phyloP scores from a whole-genome alignment of 805 yeast species.

The Yamadazyma philogaea region DNA sequence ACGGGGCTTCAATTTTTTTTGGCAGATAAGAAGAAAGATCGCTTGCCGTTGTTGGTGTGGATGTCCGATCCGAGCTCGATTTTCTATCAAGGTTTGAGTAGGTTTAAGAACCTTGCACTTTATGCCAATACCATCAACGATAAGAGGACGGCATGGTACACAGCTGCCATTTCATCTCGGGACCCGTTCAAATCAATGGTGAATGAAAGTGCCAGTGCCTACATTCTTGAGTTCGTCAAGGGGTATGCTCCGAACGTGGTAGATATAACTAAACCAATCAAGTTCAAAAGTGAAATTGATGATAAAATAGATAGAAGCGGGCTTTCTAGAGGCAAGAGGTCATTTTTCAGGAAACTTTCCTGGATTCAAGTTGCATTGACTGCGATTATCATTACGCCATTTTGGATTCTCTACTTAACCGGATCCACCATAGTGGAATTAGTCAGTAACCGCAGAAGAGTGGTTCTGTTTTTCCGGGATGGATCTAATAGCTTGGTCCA shows the following conservation, averaged over 20 bases:
- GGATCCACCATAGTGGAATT: conserved; percentile 39
- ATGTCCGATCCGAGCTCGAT: conserved; percentile 64
- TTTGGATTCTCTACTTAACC: conserved; percentile 60
- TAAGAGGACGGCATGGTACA: conserved; percentile 79
- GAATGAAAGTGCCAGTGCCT: conserved; percentile 32
- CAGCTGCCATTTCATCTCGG: conserved; percentile 61
- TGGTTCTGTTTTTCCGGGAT: conserved; percentile 25
- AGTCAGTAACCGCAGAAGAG: conserved; percentile 26
- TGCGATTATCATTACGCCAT: conserved; percentile 54
- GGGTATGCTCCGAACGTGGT: conserved; percentile 58
- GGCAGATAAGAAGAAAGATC: conserved; percentile 18
- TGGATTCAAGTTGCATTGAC: conserved; percentile 49
- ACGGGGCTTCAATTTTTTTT: conserved; percentile 76
- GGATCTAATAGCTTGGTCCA: conserved; percentile 25
- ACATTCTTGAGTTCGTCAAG: conserved; percentile 42
- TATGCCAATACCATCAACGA: conserved; percentile 81
- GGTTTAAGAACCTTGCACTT: conserved; percentile 52
- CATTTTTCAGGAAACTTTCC: conserved; percentile 31
- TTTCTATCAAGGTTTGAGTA: conserved; percentile 53
- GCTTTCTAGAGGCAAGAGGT: conserved; percentile 26
- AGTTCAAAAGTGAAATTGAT: conserved; percentile 11
- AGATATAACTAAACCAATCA: conserved; percentile 47
- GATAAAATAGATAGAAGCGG: conserved; percentile 3
- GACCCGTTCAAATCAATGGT: conserved; percentile 61
- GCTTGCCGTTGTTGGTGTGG: conserved; percentile 53